Evolutionary conservation across 2,329 filamentous ascomycete genomes (phyloP).

Genomic region (Ceratocystis alfenasii): DNA sequence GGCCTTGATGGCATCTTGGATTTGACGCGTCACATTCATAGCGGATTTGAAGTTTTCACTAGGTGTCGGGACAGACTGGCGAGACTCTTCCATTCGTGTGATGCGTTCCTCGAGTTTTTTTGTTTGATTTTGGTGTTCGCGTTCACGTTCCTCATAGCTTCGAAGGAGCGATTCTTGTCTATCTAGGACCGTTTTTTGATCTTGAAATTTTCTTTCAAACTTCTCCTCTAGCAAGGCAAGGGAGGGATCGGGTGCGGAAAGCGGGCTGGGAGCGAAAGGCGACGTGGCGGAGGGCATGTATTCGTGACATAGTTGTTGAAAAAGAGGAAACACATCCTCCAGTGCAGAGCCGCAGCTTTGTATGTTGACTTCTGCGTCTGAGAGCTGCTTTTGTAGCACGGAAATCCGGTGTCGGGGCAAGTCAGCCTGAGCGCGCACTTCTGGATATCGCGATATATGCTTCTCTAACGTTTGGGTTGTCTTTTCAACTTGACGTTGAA

Average conservation of each 20-base stretch:
- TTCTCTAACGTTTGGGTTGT: constrained; percentile 10
- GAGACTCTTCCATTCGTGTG: neutral
- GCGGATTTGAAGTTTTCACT: neutral
- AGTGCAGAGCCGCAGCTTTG: neutral
- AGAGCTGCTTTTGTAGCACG: neutral
- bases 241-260: neutral
- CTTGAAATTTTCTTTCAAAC: neutral
- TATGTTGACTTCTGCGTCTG: neutral
- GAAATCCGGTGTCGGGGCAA: constrained; percentile 9
- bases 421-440: constrained; percentile 11
- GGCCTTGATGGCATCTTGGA: neutral
- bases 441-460: constrained; percentile 13
- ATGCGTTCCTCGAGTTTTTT: neutral
- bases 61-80: neutral
- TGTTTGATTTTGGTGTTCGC: neutral
- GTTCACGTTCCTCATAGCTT: neutral
- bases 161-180: neutral
- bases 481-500: neutral
- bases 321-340: neutral
- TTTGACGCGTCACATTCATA: neutral
- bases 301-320: neutral
- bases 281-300: neutral
- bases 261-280: neutral
- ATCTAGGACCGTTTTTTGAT: neutral
- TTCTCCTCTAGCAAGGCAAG: neutral